These are phyloP conservation scores for Torulaspora maleeae DNA, from an alignment of 805 yeast species.

Conservation along the genomic window DNA sequence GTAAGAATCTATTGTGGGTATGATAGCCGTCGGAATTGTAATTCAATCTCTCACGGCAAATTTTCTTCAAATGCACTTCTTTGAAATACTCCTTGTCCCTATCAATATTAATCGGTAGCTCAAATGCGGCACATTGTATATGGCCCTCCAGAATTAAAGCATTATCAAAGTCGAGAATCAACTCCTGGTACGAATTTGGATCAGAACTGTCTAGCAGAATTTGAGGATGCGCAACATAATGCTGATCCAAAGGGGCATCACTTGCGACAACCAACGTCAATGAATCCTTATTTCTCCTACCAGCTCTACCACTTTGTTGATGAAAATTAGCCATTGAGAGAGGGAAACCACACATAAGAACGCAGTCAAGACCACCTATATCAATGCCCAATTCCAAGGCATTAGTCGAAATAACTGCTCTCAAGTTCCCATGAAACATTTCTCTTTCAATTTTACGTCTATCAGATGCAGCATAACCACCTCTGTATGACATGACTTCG, in stretches of 20 bases:
- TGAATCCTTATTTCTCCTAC: slow-evolving; percentile 81
- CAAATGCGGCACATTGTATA: slow-evolving; percentile 92
- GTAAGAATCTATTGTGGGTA: slow-evolving; percentile 56
- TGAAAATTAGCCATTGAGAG: slow-evolving; percentile 78
- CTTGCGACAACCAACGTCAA: slow-evolving; percentile 81
- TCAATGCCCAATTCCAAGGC: slow-evolving; percentile 96
- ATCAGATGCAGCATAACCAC: slow-evolving; percentile 86
- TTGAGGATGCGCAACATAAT: slow-evolving; percentile 57
- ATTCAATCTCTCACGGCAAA: slow-evolving; percentile 41
- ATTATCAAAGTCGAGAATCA: slow-evolving; percentile 58
- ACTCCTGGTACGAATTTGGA: slow-evolving; percentile 58
- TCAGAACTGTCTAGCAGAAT: slow-evolving; percentile 28
- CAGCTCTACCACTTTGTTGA: slow-evolving; percentile 97
- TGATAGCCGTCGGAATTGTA: slow-evolving; percentile 47
- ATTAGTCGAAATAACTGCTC: slow-evolving; percentile 89
- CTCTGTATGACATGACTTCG: slow-evolving; percentile 89
- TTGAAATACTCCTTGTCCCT: slow-evolving; percentile 55
- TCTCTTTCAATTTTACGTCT: slow-evolving; percentile 82
- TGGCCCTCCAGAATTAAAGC: slow-evolving; percentile 69
- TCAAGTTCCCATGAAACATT: slow-evolving; percentile 81
- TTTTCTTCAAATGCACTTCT: slow-evolving; percentile 28
- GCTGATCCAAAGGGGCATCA: slow-evolving; percentile 79
- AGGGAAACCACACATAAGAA: slow-evolving; percentile 90
- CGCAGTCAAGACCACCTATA: slow-evolving; percentile 89
- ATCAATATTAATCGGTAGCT: slow-evolving; percentile 56